Evolutionary conservation across 257 asterid species (phyloP), one percentile per base, ranked within the genome.

Genomic region (Solanum tarapatanum): DNA sequence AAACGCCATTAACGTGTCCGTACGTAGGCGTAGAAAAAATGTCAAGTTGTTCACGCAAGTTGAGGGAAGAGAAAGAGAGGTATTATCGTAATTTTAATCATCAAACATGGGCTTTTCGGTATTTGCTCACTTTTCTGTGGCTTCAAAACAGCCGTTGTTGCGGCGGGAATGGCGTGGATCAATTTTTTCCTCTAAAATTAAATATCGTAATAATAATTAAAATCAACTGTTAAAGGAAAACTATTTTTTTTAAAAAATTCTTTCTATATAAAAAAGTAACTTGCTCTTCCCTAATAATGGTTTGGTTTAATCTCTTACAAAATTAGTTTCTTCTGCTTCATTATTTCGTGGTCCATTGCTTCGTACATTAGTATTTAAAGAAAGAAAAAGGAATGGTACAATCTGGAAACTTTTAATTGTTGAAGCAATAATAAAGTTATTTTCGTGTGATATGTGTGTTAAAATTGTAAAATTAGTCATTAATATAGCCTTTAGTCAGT

Each of bases 151-250:
- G 95, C 96, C 93, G 93, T 87, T 89, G 87, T 94, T 92, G 93
- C 96, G 94, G 97, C 94, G 95, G 93, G 90, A 91, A 93, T 91
- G 93, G 93, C 91, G 94, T 92, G 94, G 62, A 55, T 13, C 11
- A 77, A n/a, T 80, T 79, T 87, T 62, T 39, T 45, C 26, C 70
- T 58, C 33, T 58, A 58, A 24, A 79, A 55, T 7, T 55, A 55
- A 77, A 41, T 77, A 77, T 79, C n/a, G 3, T 43, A 74, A 74
- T 26, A 79, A 80, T 16, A 80, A 80, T 41, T 79, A 43, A 26
- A 80, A 80, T 45, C 28, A 26, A 43, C 60, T 39, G 4, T 80
- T 43, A 10, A 10, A 69, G 7, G 6, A 41, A 41, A 70, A 48
- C 7, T 7, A 24, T 28, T 37, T n/a, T 30, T 14, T 14, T 23